Evolutionary conservation across 116 monocot species (phyloP).

Genomic region (Cymodocea nodosa): DNA sequence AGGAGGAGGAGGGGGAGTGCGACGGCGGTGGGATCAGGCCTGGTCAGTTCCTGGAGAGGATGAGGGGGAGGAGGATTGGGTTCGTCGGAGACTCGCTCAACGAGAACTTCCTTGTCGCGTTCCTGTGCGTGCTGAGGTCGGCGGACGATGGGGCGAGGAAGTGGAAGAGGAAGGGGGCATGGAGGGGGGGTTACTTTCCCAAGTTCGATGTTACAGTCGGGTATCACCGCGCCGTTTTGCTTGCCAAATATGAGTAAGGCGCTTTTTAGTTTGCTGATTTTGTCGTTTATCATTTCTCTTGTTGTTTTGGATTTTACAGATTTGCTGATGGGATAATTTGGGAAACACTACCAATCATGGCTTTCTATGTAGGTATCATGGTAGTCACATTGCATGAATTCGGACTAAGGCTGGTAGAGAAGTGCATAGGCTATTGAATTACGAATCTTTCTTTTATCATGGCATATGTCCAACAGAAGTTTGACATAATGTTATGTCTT

Average conservation of each 20-base stretch:
- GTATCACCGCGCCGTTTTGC: conserved; percentile 84
- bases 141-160: conserved; percentile 56
- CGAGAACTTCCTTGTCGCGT: conserved; percentile 83
- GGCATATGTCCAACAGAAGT: too few species aligned
- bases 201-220: conserved; percentile 63
- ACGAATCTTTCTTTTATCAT: too few species aligned
- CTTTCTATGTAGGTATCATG: too few species aligned
- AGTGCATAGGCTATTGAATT: too few species aligned
- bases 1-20: conserved; percentile 20
- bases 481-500: too few species aligned
- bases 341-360: too few species aligned
- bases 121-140: conserved; percentile 53
- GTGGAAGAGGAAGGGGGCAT: conserved; percentile 86
- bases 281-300: neutral
- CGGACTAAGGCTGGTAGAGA: too few species aligned
- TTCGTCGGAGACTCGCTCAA: conserved; percentile 90
- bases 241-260: conserved; percentile 68
- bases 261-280: neutral
- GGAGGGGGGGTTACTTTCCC: conserved; percentile 94
- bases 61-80: conserved; percentile 60
- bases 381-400: too few species aligned
- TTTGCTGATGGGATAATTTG: too few species aligned
- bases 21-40: conserved; percentile 26
- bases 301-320: neutral
- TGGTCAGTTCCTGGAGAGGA: conserved; percentile 36